Evolutionary conservation across 495 filamentous ascomycete genomes (phyloP).

Genomic region (Xylaria palmicola): DNA sequence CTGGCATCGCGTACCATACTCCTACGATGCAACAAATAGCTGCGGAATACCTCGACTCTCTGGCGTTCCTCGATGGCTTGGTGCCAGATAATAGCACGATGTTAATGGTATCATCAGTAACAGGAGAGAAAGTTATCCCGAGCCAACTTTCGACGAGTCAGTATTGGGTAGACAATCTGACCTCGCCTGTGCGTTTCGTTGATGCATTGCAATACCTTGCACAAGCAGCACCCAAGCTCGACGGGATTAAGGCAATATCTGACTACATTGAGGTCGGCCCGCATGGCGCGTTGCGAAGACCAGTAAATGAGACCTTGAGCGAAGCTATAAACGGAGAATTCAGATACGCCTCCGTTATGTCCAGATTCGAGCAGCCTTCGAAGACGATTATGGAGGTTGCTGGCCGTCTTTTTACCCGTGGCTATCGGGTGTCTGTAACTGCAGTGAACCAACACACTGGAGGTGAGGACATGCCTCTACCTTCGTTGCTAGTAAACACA

Average conservation of each 20-base stretch:
- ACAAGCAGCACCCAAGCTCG: background rate
- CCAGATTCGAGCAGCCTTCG: constrained; percentile 24
- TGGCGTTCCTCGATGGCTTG: constrained; percentile 9
- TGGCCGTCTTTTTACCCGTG: constrained; percentile 33
- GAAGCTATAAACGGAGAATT: constrained; percentile 1
- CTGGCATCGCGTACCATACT: constrained; percentile 41
- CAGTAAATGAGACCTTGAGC: constrained; percentile 47
- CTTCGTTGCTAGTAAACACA: constrained; percentile 29
- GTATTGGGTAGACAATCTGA: constrained; percentile 47
- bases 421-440: constrained; percentile 20
- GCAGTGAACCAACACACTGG: constrained; percentile 25
- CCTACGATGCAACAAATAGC: constrained; percentile 35
- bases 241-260: constrained; percentile 10
- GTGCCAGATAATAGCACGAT: constrained; percentile 18
- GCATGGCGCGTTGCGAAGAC: constrained; percentile 53
- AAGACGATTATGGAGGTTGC: constrained; percentile 25
- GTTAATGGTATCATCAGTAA: constrained; percentile 27
- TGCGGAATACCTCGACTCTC: constrained; percentile 28
- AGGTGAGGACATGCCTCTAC: constrained; percentile 26
- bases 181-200: constrained; percentile 42
- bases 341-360: constrained; percentile 29
- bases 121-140: constrained; percentile 12
- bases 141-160: constrained; percentile 12
- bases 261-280: constrained; percentile 58
- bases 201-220: constrained; percentile 30